A percentile compares a stretch with the other conserved stretches of the same genome.
These are phyloP conservation scores for Fraxinus nigra DNA, from an alignment of 305 asterid species.

Conservation along the genomic window DNA sequence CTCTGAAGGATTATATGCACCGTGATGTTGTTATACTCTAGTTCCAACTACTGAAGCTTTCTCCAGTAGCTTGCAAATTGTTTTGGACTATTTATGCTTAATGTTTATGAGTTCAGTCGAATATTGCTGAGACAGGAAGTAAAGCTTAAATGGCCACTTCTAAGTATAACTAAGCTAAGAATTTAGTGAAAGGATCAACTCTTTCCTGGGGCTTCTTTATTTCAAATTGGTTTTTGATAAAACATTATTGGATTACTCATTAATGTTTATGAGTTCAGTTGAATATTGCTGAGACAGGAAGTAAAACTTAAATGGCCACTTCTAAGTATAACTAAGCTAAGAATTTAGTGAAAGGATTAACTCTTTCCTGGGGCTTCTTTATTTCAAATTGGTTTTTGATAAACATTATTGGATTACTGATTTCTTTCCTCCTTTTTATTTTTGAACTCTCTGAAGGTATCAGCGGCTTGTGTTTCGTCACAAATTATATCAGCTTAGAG, in stretches of 20 bases:
- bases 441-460: conserved; percentile 42
- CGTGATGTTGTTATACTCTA: not conserved
- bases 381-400: not conserved
- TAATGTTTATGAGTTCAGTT: not conserved
- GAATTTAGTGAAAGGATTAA: not conserved
- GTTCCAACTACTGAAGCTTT: not conserved
- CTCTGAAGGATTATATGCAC: not conserved
- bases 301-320: not conserved
- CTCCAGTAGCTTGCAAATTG: not conserved
- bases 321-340: not conserved
- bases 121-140: not conserved
- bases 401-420: not conserved
- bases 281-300: not conserved
- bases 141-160: not conserved
- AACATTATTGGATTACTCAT: not conserved
- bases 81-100: not conserved
- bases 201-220: not conserved
- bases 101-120: not conserved
- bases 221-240: not conserved
- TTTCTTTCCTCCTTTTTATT: not conserved
- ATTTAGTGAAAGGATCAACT: not conserved
- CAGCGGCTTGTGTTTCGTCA: conserved; percentile 85
- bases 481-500: conserved; percentile 84
- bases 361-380: not conserved
- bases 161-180: not conserved